Evolutionary conservation across 2,329 filamentous ascomycete genomes (phyloP).

Genomic region (Thielaviopsis euricoi): DNA sequence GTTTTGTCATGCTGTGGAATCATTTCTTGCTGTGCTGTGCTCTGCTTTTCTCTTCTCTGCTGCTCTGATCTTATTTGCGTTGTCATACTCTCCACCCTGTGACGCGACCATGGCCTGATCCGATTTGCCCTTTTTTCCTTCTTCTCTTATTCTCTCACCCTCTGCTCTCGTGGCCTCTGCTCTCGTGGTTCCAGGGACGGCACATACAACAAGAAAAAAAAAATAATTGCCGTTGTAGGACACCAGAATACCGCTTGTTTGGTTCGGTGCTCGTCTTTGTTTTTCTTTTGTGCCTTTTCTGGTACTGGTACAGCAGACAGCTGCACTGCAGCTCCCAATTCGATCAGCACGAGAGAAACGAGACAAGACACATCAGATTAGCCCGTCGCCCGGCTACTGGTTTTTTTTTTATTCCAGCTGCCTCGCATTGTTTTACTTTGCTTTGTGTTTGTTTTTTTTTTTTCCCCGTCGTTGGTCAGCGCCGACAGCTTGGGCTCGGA

Average conservation of each 20-base stretch:
- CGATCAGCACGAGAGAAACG: not conserved
- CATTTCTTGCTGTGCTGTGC: too few relatives aligned
- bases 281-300: not conserved
- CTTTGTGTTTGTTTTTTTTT: not conserved
- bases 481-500: not conserved
- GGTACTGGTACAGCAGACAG: not conserved
- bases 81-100: not conserved
- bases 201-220: not conserved
- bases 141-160: too few relatives aligned
- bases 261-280: not conserved
- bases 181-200: not conserved
- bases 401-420: too few relatives aligned
- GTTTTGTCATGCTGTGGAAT: not conserved
- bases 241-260: not conserved
- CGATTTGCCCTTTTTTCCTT: not conserved
- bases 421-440: not conserved
- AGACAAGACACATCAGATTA: not conserved
- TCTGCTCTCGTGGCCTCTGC: not conserved
- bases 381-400: not conserved
- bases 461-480: not conserved
- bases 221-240: not conserved
- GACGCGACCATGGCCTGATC: not conserved
- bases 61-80: not conserved
- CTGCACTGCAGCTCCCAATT: not conserved
- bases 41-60: too few relatives aligned